Base-by-base conservation (phyloP, 2,329 filamentous ascomycete genomes). In the Pseudocercospora ulei region DNA sequence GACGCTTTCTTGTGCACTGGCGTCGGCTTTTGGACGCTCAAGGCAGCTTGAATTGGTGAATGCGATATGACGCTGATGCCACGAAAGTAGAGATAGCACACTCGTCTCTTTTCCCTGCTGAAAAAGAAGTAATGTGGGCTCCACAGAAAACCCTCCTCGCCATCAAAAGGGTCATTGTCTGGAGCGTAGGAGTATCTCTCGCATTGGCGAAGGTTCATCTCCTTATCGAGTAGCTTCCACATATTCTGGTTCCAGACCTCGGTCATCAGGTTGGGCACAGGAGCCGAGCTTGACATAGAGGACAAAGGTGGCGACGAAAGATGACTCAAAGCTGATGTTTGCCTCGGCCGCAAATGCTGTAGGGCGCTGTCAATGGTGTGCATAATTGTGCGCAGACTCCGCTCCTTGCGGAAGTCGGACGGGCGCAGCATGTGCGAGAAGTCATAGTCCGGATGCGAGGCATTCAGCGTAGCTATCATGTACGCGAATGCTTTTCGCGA, bases 61-160 rank as follows among this genome's bases (percentile, higher is more conserved):
- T 70, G 76, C 48, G 69, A 82, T 56, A 82, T 78, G 51, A 80
- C 80, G 42, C 76, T 88, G 29, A 95, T 76, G n/a, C 84, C 87
- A 45, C 88, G 80, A 29, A 95, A 75, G 56, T 95, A 92, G 29
- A 98, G 67, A 60, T 98, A 98, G 44, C 85, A 87, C 11, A 98
- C 88, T 26, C 90, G 78, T 67, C 96, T 96, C 57, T 80, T 73
- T 16, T 78, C 70, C 56, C 88, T 88, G 69, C 93, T 95, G 72
- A 95, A 96, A 62, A 96, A 93, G 68, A 98, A 94, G 63, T 93
- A 95, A 61, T 96, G 87, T 47, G 87, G 72, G 34, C 83, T 86
- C 88, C 88, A 98, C 47, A 98, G 87, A 6, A 87, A 81, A 46
- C 84, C 83, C 56, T 95, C 86, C 46, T 93, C 87, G 47, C 86